phyloP scores from a whole-genome alignment of 148 eudicot genomes.

The Rhododendron vialii region DNA sequence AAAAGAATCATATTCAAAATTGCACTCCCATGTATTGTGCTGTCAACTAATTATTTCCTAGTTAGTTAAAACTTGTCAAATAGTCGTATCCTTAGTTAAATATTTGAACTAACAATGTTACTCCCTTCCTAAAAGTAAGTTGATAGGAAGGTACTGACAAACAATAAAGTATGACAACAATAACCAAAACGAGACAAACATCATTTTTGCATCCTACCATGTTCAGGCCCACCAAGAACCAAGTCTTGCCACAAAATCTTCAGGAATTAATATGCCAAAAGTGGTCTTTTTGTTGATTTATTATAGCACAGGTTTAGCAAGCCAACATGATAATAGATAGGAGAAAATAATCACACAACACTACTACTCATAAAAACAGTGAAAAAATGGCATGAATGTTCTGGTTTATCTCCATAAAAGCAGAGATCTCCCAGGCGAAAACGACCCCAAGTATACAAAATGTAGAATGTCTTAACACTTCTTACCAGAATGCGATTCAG shows the following conservation, averaged over 20 bases:
- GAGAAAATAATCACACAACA: not conserved
- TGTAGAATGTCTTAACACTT: slow-evolving; percentile 7
- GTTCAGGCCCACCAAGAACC: not conserved
- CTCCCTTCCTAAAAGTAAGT: not conserved
- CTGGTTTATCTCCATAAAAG: not conserved
- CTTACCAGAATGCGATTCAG: slow-evolving; percentile 91
- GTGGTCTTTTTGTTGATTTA: not conserved
- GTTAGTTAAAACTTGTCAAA: not conserved
- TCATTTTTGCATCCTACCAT: not conserved
- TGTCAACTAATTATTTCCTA: not conserved
- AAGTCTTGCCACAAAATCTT: not conserved
- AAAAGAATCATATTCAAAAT: not conserved
- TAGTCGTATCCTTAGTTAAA: not conserved
- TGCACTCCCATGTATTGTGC: not conserved
- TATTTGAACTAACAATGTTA: not conserved
- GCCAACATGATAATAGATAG: not conserved
- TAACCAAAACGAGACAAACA: not conserved
- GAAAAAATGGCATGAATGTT: not conserved
- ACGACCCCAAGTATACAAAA: not conserved
- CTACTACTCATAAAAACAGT: not conserved
- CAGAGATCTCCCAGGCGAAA: not conserved
- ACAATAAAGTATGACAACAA: not conserved
- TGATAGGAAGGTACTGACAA: not conserved
- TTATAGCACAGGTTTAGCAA: not conserved
- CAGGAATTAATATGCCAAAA: not conserved